Percentiles rank a stretch among this genome's conserved stretches.
Evolutionary conservation across 257 asterid species (phyloP).

Genomic region (Eucommia ulmoides): DNA sequence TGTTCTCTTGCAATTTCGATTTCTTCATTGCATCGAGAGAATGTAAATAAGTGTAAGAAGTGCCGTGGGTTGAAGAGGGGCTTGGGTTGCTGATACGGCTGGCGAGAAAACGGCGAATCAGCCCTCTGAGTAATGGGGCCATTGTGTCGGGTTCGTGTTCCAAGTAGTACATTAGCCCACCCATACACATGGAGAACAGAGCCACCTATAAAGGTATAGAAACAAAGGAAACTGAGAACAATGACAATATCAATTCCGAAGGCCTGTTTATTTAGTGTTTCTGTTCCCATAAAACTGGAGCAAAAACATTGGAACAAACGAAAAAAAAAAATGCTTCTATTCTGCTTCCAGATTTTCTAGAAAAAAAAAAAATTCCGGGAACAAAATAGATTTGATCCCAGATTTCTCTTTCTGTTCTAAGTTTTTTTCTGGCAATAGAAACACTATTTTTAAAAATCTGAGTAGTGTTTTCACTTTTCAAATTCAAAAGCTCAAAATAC

Average conservation of each 20-base stretch:
- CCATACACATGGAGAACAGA: constrained; percentile 91
- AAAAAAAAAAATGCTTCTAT: neutral
- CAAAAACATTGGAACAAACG: no score
- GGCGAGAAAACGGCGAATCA: constrained; percentile 94
- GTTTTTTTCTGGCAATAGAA: no score
- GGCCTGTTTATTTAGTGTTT: neutral
- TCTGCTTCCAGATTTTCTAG: neutral
- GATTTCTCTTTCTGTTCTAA: no score
- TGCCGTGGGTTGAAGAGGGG: constrained; percentile 47
- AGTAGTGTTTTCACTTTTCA: no score
- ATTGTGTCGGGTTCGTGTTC: constrained; percentile 97
- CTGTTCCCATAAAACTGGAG: neutral
- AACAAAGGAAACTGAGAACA: neutral
- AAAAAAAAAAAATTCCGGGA: neutral
- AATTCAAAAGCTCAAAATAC: no score
- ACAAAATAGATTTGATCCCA: neutral
- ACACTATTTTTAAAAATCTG: no score
- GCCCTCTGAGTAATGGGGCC: constrained; percentile 89
- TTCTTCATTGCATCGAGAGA: constrained; percentile 67
- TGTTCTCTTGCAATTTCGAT: constrained; percentile 40
- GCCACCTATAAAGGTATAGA: constrained; percentile 50
- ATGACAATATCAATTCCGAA: neutral
- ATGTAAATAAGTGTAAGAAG: constrained; percentile 71
- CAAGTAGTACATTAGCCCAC: constrained; percentile 94
- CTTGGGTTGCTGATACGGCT: constrained; percentile 89